Percentiles rank a stretch among this genome's conserved stretches.
Conservation (phyloP, 2,329 filamentous ascomycete species). For the Ophiocordyceps australis region DNA sequence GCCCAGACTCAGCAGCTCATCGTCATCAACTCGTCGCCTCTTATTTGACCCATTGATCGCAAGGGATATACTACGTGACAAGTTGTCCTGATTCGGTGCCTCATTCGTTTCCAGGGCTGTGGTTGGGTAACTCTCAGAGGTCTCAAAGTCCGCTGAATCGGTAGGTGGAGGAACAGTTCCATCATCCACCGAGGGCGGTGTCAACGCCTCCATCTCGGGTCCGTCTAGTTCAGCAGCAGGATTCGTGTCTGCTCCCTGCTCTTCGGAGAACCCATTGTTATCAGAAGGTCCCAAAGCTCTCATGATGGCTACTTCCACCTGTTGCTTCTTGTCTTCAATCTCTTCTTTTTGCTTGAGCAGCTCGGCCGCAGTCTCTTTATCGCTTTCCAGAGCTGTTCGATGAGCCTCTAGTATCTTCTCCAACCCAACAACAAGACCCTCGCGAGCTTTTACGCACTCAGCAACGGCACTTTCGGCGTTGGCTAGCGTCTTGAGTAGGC, state of each 20-base stretch:
- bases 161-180: slow-evolving; percentile 2
- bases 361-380: slow-evolving; percentile 47
- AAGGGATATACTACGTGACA: slow-evolving; percentile 30
- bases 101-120: slow-evolving; percentile 17
- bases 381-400: slow-evolving; percentile 47
- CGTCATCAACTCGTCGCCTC: slow-evolving; percentile 32
- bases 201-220: slow-evolving; percentile 72
- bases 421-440: slow-evolving; percentile 57
- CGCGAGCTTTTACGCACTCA: slow-evolving; percentile 74
- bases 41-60: slow-evolving; percentile 36
- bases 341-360: slow-evolving; percentile 48
- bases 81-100: slow-evolving; percentile 19
- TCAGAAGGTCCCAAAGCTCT: slow-evolving; percentile 52
- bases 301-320: slow-evolving; percentile 86
- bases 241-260: slow-evolving; percentile 24
- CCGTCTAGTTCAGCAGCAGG: slow-evolving; percentile 44
- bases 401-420: slow-evolving; percentile 69
- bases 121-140: slow-evolving; percentile 3
- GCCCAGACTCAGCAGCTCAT: slow-evolving; percentile 34
- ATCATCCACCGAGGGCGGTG: slow-evolving; percentile 50
- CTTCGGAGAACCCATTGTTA: slow-evolving; percentile 26
- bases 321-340: slow-evolving; percentile 67
- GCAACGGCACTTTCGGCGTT: slow-evolving; percentile 78
- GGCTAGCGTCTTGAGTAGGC: slow-evolving; percentile 75
- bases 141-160: slow-evolving; percentile 5